Conservation (phyloP, 23 red algal genomes). For the Gracilaria gracilis region DNA sequence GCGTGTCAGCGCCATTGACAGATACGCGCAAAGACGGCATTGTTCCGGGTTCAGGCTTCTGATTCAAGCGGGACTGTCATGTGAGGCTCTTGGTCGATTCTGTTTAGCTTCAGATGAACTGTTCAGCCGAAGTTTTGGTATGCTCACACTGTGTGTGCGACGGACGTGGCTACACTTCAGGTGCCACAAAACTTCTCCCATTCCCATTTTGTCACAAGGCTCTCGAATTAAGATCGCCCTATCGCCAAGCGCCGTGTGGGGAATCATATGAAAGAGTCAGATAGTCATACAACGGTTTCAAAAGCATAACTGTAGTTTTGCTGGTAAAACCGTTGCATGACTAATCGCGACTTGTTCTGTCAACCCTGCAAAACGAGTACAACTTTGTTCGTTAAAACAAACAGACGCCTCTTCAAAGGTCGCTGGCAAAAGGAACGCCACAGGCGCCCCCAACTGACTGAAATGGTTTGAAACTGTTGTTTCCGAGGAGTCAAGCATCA, state of each 20-base stretch:
- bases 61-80: not conserved
- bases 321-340: not conserved
- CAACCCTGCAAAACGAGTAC: not conserved
- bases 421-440: too few species aligned
- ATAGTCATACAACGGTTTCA: too few species aligned
- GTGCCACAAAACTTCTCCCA: not conserved
- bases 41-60: not conserved
- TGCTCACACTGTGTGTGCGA: not conserved
- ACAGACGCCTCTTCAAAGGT: too few species aligned
- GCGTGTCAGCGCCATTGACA: slow-evolving; percentile 16
- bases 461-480: too few species aligned
- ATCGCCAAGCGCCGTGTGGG: not conserved
- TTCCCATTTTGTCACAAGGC: not conserved
- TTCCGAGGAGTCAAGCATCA: too few species aligned
- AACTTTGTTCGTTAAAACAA: not conserved
- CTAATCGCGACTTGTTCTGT: not conserved
- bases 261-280: too few species aligned
- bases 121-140: not conserved
- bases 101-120: not conserved
- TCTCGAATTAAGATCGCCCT: slow-evolving; percentile 5
- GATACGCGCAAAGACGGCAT: slow-evolving; percentile 33
- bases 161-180: not conserved
- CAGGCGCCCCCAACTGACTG: too few species aligned
- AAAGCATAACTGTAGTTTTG: not conserved
- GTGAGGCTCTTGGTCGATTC: not conserved